Conservation (phyloP, 2,329 filamentous ascomycete genomes). For the Colletotrichum simmondsii region DNA sequence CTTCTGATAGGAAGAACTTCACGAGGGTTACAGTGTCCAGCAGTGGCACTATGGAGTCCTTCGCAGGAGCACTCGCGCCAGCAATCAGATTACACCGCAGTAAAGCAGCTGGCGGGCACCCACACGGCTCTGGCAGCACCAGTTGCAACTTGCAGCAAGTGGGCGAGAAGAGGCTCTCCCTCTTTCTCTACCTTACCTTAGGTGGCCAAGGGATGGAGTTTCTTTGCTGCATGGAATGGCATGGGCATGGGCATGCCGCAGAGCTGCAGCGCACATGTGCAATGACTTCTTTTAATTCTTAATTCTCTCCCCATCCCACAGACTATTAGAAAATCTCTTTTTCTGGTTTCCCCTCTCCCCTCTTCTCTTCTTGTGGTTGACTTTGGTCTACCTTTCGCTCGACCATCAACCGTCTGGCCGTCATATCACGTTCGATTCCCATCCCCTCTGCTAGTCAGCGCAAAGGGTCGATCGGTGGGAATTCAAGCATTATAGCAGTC, state of each 20-base stretch:
- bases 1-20: slow-evolving; percentile 29
- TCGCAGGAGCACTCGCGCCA: neutral
- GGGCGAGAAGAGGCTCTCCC: slow-evolving; percentile 8
- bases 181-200: neutral
- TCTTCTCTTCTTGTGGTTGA: slow-evolving; percentile 24
- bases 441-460: neutral
- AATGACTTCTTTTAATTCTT: slow-evolving; percentile 29
- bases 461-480: slow-evolving; percentile 17
- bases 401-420: slow-evolving; percentile 9
- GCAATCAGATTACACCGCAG: neutral
- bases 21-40: neutral
- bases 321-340: neutral
- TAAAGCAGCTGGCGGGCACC: neutral
- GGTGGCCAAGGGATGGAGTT: neutral
- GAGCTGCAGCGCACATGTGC: slow-evolving; percentile 31
- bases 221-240: slow-evolving; percentile 27
- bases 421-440: neutral
- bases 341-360: neutral
- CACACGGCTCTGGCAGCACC: neutral
- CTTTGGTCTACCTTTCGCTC: slow-evolving; percentile 20
- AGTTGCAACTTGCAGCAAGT: neutral
- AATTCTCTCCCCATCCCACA: slow-evolving; percentile 29
- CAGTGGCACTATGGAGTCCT: neutral
- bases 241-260: slow-evolving; percentile 26
- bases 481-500: slow-evolving; percentile 14